Evolutionary conservation across 768 basidiomycete genomes (phyloP).

Genomic region (Suillus sp.): DNA sequence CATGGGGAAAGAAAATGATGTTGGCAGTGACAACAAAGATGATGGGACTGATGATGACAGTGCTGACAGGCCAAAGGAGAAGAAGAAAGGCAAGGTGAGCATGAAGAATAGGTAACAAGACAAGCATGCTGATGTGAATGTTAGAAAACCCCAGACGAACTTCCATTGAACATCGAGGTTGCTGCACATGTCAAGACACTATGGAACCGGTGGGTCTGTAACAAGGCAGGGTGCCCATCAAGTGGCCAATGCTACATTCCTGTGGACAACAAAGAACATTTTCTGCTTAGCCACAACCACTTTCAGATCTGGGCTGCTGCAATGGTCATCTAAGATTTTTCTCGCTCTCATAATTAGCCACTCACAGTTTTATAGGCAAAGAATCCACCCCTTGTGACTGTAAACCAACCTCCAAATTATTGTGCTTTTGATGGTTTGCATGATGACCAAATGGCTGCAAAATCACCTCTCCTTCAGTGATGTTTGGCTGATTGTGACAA

Average conservation of each 20-base stretch:
- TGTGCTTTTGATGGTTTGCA: too few relatives aligned
- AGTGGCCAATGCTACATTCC: slow-evolving; percentile 11
- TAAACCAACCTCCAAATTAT: too few relatives aligned
- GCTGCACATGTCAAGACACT: slow-evolving; percentile 9
- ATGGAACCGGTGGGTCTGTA: slow-evolving; percentile 2
- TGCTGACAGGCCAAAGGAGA: too few relatives aligned
- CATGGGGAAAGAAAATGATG: too few relatives aligned
- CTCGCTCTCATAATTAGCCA: too few relatives aligned
- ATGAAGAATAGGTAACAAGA: slow-evolving; percentile 2
- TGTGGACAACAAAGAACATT: not conserved
- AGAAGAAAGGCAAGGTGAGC: too few relatives aligned
- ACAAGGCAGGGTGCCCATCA: slow-evolving; percentile 6
- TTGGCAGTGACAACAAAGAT: too few relatives aligned
- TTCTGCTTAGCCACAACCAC: slow-evolving; percentile 11
- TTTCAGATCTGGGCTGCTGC: slow-evolving; percentile 11
- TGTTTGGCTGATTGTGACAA: not conserved
- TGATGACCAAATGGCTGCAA: too few relatives aligned
- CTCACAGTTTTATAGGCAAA: too few relatives aligned
- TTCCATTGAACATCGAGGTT: slow-evolving; percentile 1
- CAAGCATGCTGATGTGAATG: too few relatives aligned
- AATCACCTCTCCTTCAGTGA: not conserved
- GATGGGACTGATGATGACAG: too few relatives aligned
- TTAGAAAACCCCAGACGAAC: not conserved
- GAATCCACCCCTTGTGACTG: too few relatives aligned
- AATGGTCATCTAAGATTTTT: slow-evolving; percentile 9